These are phyloP conservation scores for Vigna hirtella DNA, from an alignment of 306 rosid genomes.

Conservation along the genomic window DNA sequence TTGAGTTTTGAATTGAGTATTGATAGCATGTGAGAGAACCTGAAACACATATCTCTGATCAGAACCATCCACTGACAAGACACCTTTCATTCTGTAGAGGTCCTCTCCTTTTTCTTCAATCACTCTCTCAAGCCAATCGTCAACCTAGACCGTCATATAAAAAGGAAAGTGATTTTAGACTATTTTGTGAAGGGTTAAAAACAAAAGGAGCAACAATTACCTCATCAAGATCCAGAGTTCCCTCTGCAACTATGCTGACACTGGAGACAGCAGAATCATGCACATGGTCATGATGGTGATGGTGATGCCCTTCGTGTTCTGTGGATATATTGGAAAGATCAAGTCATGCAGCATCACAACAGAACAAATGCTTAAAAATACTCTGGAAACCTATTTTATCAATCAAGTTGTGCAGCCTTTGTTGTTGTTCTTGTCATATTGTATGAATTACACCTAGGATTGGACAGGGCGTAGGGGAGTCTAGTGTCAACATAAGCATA, in stretches of 20 bases:
- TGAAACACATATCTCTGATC: conserved; percentile 87
- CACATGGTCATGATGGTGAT: conserved; percentile 57
- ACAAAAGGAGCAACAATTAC: conserved; percentile 46
- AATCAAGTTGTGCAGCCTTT: not conserved
- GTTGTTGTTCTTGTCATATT: not conserved
- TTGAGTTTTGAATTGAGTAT: not conserved
- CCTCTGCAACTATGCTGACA: conserved; percentile 84
- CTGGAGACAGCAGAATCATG: conserved; percentile 88
- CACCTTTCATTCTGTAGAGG: conserved; percentile 93
- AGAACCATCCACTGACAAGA: conserved; percentile 69
- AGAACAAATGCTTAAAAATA: not conserved
- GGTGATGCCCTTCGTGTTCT: conserved; percentile 64
- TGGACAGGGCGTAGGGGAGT: not conserved
- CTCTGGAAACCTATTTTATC: not conserved
- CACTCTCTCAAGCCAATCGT: conserved; percentile 93
- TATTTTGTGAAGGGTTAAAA: not conserved
- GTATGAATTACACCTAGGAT: not conserved
- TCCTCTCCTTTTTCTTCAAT: conserved; percentile 93
- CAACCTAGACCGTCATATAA: conserved; percentile 57
- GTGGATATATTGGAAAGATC: conserved; percentile 44
- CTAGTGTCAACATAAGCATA: not conserved
- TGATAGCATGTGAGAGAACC: conserved; percentile 51
- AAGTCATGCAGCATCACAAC: conserved; percentile 21
- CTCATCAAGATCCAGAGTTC: conserved; percentile 88
- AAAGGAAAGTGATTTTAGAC: not conserved